A percentile compares a stretch with the other conserved stretches of the same genome.
Conservation (phyloP, 129 eudicot genomes). For the Tagetes patula region DNA sequence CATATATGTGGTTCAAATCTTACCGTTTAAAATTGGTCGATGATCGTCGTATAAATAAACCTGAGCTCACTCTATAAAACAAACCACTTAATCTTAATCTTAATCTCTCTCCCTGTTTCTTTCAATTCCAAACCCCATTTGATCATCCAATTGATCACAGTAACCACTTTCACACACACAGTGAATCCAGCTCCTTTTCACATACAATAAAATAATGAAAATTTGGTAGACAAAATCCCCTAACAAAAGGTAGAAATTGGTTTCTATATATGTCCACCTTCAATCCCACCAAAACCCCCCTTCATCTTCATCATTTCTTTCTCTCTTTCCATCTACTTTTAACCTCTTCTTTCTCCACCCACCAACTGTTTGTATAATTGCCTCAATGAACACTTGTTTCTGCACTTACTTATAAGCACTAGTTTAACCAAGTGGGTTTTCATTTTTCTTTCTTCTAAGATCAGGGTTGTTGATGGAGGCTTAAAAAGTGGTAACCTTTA, state of each 20-base stretch:
- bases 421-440: neutral
- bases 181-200: too few species aligned
- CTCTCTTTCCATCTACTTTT: conserved; percentile 14
- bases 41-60: too few species aligned
- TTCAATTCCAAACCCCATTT: too few species aligned
- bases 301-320: conserved; percentile 16
- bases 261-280: conserved; percentile 36
- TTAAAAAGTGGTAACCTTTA: conserved; percentile 4
- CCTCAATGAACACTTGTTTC: conserved; percentile 14
- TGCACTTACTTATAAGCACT: conserved; percentile 2
- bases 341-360: neutral
- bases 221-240: conserved; percentile 17
- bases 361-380: conserved; percentile 10
- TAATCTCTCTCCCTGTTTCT: too few species aligned
- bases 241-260: conserved; percentile 32
- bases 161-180: too few species aligned
- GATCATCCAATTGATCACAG: too few species aligned
- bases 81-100: too few species aligned
- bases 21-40: too few species aligned
- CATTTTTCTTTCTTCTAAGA: conserved; percentile 24
- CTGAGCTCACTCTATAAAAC: too few species aligned
- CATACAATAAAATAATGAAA: conserved; percentile 15
- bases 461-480: conserved; percentile 29
- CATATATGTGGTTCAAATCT: too few species aligned
- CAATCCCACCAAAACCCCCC: conserved; percentile 2